A percentile compares a stretch with the other conserved stretches of the same genome.
Evolutionary conservation across 495 filamentous ascomycete species (phyloP).

Genomic region (Daldinia decipiens): DNA sequence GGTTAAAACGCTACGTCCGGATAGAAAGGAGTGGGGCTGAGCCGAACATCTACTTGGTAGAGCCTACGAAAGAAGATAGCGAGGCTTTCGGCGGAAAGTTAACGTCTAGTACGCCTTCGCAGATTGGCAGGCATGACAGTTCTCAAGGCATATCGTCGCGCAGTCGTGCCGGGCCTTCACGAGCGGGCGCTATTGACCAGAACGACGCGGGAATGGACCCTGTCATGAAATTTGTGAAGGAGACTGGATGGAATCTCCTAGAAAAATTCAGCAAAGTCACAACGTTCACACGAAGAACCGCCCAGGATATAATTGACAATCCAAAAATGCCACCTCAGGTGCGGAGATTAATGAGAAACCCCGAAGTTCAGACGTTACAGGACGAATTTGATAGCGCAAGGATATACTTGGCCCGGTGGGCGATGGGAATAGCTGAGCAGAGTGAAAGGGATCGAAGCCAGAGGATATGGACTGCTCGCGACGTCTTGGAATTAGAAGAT

Average conservation of each 20-base stretch:
- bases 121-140: conserved; percentile 55
- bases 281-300: conserved; percentile 90
- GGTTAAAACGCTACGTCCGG: conserved; percentile 83
- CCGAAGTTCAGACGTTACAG: conserved; percentile 92
- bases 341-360: conserved; percentile 83
- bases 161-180: conserved; percentile 43
- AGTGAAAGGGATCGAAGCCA: conserved; percentile 84
- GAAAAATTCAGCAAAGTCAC: conserved; percentile 97
- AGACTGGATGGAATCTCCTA: conserved; percentile 93
- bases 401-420: conserved; percentile 94
- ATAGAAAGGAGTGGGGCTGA: conserved; percentile 87
- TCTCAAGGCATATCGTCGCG: conserved; percentile 48
- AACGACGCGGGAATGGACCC: conserved; percentile 90
- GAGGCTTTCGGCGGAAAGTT: conserved; percentile 77
- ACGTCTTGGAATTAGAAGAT: conserved; percentile 93
- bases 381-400: conserved; percentile 97
- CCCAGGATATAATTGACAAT: conserved; percentile 90
- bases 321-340: conserved; percentile 88
- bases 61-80: conserved; percentile 85
- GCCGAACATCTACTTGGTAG: conserved; percentile 87
- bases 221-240: conserved; percentile 92
- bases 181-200: conserved; percentile 45
- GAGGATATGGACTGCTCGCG: conserved; percentile 90
- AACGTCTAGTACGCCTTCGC: conserved; percentile 52
- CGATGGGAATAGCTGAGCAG: conserved; percentile 98